Evolutionary conservation across 208 protist species (phyloP).

Genomic region (Leishmania tropica): DNA sequence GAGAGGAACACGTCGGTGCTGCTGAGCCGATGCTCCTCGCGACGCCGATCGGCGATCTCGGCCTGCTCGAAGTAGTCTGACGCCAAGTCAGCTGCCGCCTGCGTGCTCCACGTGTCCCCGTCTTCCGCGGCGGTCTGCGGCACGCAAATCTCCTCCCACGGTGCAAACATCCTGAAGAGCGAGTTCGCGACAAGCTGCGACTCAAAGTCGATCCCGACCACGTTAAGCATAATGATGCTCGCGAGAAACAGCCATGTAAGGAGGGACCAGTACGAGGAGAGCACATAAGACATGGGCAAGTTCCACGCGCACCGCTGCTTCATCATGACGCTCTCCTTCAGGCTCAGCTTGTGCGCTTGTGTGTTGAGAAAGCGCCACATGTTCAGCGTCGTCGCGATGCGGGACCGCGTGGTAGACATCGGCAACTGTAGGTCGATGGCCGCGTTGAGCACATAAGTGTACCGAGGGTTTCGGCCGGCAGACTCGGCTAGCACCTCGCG

Average conservation of each 20-base stretch:
- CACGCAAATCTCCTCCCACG: constrained; percentile 64
- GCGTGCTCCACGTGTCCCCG: constrained; percentile 39
- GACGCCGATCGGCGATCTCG: constrained; percentile 39
- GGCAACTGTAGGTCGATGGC: constrained; percentile 91
- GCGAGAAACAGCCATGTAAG: constrained; percentile 71
- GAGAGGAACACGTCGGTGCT: constrained; percentile 69
- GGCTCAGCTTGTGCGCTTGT: constrained; percentile 80
- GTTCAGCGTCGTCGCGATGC: constrained; percentile 88
- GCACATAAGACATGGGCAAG: constrained; percentile 81
- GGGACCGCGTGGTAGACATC: constrained; percentile 84
- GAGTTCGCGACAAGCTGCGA: constrained; percentile 84
- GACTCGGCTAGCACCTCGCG: constrained; percentile 89
- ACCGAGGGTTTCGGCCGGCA: constrained; percentile 82
- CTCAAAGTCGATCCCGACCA: constrained; percentile 85
- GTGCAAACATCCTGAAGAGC: constrained; percentile 78
- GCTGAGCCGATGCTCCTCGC: constrained; percentile 31
- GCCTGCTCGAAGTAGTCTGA: constrained; percentile 68
- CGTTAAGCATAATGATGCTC: constrained; percentile 67
- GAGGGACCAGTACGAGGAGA: constrained; percentile 90
- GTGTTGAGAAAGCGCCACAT: constrained; percentile 89
- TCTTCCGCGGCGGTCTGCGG: constrained; percentile 5
- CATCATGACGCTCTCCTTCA: constrained; percentile 74
- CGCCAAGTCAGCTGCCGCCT: constrained; percentile 52
- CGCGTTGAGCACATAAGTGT: constrained; percentile 90
- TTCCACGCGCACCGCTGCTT: constrained; percentile 85